Percentiles rank a stretch among this genome's conserved stretches.
Conservation (phyloP, 768 basidiomycete genomes). For the Kwoniella botswanensis region DNA sequence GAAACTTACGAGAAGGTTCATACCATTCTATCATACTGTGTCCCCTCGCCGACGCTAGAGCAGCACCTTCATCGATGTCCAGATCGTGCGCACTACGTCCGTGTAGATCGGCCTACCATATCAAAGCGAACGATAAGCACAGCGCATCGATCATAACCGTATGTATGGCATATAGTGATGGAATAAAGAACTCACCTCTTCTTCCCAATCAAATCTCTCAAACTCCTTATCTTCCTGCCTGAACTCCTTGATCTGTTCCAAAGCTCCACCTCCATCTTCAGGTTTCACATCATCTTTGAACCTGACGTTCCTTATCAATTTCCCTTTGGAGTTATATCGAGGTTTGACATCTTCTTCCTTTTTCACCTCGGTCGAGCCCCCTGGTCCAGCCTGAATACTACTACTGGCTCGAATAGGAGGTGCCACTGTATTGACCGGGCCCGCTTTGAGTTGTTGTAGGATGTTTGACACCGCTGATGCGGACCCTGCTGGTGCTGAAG, state of each 20-base stretch:
- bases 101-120: conserved; percentile 25
- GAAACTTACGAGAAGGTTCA: conserved; percentile 39
- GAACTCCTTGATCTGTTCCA: conserved; percentile 38
- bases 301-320: conserved; percentile 26
- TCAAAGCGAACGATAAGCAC: not conserved
- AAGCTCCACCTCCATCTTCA: conserved; percentile 28
- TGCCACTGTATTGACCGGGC: not conserved
- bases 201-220: conserved; percentile 38
- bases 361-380: conserved; percentile 1
- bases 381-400: not conserved
- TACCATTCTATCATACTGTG: conserved; percentile 44
- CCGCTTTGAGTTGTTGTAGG: conserved; percentile 4
- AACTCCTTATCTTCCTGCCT: conserved; percentile 40
- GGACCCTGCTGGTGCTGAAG: conserved; percentile 7
- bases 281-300: conserved; percentile 38
- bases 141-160: not conserved
- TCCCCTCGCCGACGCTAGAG: conserved; percentile 23
- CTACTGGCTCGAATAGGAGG: not conserved
- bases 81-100: conserved; percentile 35
- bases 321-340: conserved; percentile 30
- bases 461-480: conserved; percentile 1
- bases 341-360: conserved; percentile 18
- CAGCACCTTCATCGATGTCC: conserved; percentile 37
- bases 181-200: conserved; percentile 19
- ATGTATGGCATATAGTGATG: too few relatives aligned